Evolutionary conservation across 2,329 filamentous ascomycete genomes (phyloP).

Genomic region (Fonsecaea nubica): DNA sequence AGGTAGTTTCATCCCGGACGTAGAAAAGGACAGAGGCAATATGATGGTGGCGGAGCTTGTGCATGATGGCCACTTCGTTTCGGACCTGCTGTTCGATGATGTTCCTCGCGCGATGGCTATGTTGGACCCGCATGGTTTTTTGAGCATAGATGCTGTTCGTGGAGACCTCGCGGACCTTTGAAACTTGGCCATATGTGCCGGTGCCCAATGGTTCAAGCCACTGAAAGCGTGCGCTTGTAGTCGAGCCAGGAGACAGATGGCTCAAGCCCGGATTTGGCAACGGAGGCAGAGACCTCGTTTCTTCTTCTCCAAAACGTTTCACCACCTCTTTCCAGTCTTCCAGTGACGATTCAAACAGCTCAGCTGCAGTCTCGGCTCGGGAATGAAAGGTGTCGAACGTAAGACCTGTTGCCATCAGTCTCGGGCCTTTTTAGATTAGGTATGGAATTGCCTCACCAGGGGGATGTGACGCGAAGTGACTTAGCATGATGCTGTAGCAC

Average conservation of each 20-base stretch:
- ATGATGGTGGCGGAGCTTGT: slow-evolving; percentile 9
- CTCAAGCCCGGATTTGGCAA: background rate
- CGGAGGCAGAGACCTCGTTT: background rate
- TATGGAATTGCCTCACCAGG: background rate
- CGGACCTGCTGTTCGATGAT: slow-evolving; percentile 3
- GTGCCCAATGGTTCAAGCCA: slow-evolving; percentile 8
- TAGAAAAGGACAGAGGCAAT: slow-evolving; percentile 11
- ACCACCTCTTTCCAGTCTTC: slow-evolving; percentile 7
- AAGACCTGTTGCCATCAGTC: background rate
- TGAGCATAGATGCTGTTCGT: slow-evolving; percentile 12
- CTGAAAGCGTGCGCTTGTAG: slow-evolving; percentile 4
- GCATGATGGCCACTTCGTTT: slow-evolving; percentile 9
- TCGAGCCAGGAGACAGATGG: background rate
- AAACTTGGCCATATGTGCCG: slow-evolving; percentile 5
- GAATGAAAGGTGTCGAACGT: slow-evolving; percentile 7
- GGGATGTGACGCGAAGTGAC: slow-evolving; percentile 4
- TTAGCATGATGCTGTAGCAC: slow-evolving; percentile 16
- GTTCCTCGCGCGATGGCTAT: slow-evolving; percentile 3
- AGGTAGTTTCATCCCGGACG: background rate
- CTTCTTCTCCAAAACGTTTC: background rate
- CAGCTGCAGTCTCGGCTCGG: background rate
- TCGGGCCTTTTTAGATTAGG: background rate
- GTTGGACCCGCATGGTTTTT: slow-evolving; percentile 4
- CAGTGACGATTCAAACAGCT: background rate
- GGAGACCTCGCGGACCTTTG: slow-evolving; percentile 7